Conservation (phyloP, 2,329 filamentous ascomycete species). For the Aspergillus sp. region DNA sequence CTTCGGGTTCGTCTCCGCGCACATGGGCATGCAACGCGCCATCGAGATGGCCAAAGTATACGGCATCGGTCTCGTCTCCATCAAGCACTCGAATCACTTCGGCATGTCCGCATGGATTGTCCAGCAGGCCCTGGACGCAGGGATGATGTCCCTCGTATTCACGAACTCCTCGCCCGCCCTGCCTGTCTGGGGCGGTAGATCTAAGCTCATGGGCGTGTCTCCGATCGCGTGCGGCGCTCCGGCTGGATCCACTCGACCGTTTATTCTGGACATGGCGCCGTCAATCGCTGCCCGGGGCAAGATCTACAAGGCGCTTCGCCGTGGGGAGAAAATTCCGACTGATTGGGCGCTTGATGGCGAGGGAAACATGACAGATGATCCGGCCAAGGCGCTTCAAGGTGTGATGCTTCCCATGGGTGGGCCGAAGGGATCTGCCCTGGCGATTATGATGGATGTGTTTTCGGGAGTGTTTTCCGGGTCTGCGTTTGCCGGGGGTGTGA, state of each 20-base stretch:
- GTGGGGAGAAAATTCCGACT: slow-evolving; percentile 45
- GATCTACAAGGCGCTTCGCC: slow-evolving; percentile 47
- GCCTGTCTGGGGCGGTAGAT: slow-evolving; percentile 68
- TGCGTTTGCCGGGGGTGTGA: slow-evolving; percentile 76
- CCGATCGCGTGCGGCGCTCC: slow-evolving; percentile 76
- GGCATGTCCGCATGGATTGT: slow-evolving; percentile 83
- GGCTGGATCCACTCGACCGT: slow-evolving; percentile 59
- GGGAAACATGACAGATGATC: slow-evolving; percentile 70
- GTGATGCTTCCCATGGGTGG: slow-evolving; percentile 87
- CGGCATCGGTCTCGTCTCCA: slow-evolving; percentile 74
- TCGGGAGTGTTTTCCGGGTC: slow-evolving; percentile 74
- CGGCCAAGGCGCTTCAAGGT: slow-evolving; percentile 68
- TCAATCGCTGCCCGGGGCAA: slow-evolving; percentile 49
- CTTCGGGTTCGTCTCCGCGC: slow-evolving; percentile 73
- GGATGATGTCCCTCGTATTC: slow-evolving; percentile 70
- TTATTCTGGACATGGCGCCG: slow-evolving; percentile 55
- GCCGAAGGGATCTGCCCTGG: slow-evolving; percentile 74
- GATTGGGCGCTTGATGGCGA: slow-evolving; percentile 75
- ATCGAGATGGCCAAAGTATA: slow-evolving; percentile 64
- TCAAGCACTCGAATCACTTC: slow-evolving; percentile 79
- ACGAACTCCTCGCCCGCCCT: slow-evolving; percentile 73
- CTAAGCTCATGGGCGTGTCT: slow-evolving; percentile 71
- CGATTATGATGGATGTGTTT: slow-evolving; percentile 89
- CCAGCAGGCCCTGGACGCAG: slow-evolving; percentile 71
- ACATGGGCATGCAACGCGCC: slow-evolving; percentile 65